Evolutionary conservation across 192 early-diverging fungal species (phyloP).

Genomic region (Helicostylum pulchrum): DNA sequence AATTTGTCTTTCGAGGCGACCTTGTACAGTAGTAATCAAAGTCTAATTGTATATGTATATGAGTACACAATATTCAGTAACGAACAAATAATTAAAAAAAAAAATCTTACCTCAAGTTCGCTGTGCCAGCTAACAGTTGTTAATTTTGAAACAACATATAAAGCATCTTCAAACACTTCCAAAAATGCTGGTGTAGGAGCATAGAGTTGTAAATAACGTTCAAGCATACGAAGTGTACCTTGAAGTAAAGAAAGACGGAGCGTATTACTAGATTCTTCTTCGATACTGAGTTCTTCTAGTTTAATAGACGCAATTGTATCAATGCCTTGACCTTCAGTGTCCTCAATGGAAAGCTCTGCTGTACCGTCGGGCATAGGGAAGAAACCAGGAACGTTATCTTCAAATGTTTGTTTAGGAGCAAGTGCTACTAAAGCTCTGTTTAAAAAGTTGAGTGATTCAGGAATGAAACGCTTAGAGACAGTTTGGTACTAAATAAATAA

Average conservation of each 20-base stretch:
- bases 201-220: conserved; percentile 52
- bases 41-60: conserved; percentile 21
- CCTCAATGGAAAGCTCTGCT: conserved; percentile 33
- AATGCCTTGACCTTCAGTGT: conserved; percentile 1
- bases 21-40: conserved; percentile 31
- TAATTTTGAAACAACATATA: conserved; percentile 33
- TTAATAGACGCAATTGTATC: conserved; percentile 16
- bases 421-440: conserved; percentile 39
- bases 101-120: conserved; percentile 32
- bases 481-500: conserved; percentile 48
- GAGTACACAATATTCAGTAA: not conserved
- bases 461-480: conserved; percentile 70
- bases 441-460: conserved; percentile 72
- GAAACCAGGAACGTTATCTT: conserved; percentile 30
- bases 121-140: conserved; percentile 23
- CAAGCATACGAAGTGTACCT: conserved; percentile 38
- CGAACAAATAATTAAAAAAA: not conserved
- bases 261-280: conserved; percentile 14
- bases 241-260: conserved; percentile 39
- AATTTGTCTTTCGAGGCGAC: conserved; percentile 49
- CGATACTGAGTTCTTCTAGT: conserved; percentile 16
- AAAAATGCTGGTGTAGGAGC: conserved; percentile 60
- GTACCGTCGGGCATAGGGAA: conserved; percentile 45
- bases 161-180: conserved; percentile 53
- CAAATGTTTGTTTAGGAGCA: conserved; percentile 40